Evolutionary conservation across 1,139 yeast species (phyloP).

Genomic region (Taphrina wiesneri): DNA sequence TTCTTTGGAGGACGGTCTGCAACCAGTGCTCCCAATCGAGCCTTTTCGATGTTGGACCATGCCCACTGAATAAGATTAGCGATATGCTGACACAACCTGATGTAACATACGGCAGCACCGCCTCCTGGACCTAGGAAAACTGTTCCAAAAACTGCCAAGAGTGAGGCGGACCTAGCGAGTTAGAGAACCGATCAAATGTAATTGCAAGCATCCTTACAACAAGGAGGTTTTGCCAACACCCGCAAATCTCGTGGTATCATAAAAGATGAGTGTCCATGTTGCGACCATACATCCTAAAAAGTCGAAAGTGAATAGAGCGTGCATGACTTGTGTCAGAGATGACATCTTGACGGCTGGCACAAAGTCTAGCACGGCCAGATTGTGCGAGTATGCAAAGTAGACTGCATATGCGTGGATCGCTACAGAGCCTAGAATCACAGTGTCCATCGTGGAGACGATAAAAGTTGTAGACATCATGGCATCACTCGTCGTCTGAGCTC

Average conservation of each 20-base stretch:
- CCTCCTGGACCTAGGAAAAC: conserved; percentile 33
- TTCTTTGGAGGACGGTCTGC: conserved; percentile 18
- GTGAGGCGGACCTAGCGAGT: background rate
- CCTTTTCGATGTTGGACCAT: conserved; percentile 30
- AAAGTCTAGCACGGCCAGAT: background rate
- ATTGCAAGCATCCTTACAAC: background rate
- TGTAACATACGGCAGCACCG: conserved; percentile 13
- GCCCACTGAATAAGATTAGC: conserved; percentile 17
- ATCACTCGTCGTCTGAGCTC: conserved; percentile 19
- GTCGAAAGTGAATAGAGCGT: conserved; percentile 21
- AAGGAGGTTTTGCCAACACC: conserved; percentile 20
- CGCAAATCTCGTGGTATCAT: conserved; percentile 26
- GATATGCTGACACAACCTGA: too few species aligned
- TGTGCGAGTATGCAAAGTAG: background rate
- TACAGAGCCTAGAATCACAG: conserved; percentile 17
- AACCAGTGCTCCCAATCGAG: conserved; percentile 27
- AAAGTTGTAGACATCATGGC: conserved; percentile 31
- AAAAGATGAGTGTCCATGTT: conserved; percentile 28
- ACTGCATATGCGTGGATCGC: conserved; percentile 17
- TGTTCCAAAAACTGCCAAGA: conserved; percentile 24
- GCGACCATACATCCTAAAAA: conserved; percentile 20
- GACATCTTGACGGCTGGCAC: conserved; percentile 3
- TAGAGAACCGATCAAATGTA: background rate
- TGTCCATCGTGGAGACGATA: conserved; percentile 18
- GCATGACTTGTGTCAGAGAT: conserved; percentile 1